These are phyloP conservation scores for Aspergillus sp. DNA, from an alignment of 2,329 filamentous ascomycete genomes.

Conservation along the genomic window DNA sequence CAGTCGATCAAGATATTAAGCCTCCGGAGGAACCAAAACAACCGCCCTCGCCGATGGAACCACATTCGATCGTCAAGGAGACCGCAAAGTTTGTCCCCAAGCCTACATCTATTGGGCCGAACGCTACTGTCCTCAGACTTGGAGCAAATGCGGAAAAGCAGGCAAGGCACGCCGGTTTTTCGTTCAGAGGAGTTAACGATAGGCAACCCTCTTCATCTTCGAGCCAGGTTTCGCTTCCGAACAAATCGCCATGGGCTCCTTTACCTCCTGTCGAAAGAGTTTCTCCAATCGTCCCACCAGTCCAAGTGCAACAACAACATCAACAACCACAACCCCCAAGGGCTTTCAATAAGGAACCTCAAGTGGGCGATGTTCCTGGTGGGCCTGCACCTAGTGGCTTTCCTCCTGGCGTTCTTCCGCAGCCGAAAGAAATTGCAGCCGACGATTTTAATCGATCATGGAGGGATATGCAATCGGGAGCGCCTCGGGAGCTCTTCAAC, in stretches of 20 bases:
- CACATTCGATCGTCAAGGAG: conserved; percentile 18
- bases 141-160: conserved; percentile 41
- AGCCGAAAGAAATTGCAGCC: conserved; percentile 75
- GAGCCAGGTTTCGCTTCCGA: conserved; percentile 50
- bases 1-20: neutral
- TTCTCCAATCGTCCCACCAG: conserved; percentile 55
- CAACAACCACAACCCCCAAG: conserved; percentile 40
- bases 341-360: conserved; percentile 45
- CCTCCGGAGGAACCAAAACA: conserved; percentile 17
- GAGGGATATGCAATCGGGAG: conserved; percentile 58
- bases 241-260: conserved; percentile 86
- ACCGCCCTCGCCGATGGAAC: conserved; percentile 13
- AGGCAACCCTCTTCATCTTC: conserved; percentile 44
- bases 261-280: conserved; percentile 78
- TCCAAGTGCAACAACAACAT: conserved; percentile 35
- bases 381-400: conserved; percentile 26
- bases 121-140: conserved; percentile 42
- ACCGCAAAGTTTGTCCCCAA: conserved; percentile 24
- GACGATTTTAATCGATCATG: conserved; percentile 88
- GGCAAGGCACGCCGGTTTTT: conserved; percentile 36
- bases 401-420: conserved; percentile 18
- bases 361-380: conserved; percentile 48
- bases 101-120: conserved; percentile 40
- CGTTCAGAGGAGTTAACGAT: conserved; percentile 45
- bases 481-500: conserved; percentile 76